Conservation (phyloP, 495 filamentous ascomycete genomes). For the Penicillium lagena region DNA sequence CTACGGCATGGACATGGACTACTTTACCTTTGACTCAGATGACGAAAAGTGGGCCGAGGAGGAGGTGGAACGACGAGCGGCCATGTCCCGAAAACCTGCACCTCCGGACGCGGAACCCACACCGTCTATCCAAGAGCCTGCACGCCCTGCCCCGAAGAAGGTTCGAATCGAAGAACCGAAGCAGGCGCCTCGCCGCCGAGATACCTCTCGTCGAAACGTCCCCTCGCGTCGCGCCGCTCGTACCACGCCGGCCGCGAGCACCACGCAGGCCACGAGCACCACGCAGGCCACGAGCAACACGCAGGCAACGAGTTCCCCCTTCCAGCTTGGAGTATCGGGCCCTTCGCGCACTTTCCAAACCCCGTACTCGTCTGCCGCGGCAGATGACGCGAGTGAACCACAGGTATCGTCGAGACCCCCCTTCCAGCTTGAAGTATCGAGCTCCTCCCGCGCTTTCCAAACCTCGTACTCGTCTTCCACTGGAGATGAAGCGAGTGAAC, state of each 20-base stretch:
- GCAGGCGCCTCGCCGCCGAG: too few relatives aligned
- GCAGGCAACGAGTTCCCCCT: too few relatives aligned
- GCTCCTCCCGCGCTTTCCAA: not conserved
- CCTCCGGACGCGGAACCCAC: not conserved
- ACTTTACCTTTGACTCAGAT: conserved; percentile 31
- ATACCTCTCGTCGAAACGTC: not conserved
- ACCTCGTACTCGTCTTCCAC: not conserved
- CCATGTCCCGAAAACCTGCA: not conserved
- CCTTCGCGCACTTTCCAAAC: too few relatives aligned
- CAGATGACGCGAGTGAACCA: too few relatives aligned
- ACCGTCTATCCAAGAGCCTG: not conserved
- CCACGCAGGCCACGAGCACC: too few relatives aligned
- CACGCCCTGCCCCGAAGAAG: not conserved
- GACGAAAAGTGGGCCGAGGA: conserved; percentile 22
- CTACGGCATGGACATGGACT: conserved; percentile 39
- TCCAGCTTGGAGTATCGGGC: too few relatives aligned
- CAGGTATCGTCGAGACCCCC: too few relatives aligned
- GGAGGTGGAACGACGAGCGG: conserved; percentile 1
- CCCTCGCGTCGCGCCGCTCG: not conserved
- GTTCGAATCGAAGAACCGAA: conserved; percentile 1
- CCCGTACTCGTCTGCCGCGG: too few relatives aligned
- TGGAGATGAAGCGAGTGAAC: not conserved
- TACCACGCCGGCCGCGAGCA: too few relatives aligned
- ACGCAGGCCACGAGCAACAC: too few relatives aligned
- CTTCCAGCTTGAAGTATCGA: too few relatives aligned